Evolutionary conservation across 2,329 filamentous ascomycete genomes (phyloP), one percentile per base, ranked within the genome.

Genomic region (Penicillium sp.): DNA sequence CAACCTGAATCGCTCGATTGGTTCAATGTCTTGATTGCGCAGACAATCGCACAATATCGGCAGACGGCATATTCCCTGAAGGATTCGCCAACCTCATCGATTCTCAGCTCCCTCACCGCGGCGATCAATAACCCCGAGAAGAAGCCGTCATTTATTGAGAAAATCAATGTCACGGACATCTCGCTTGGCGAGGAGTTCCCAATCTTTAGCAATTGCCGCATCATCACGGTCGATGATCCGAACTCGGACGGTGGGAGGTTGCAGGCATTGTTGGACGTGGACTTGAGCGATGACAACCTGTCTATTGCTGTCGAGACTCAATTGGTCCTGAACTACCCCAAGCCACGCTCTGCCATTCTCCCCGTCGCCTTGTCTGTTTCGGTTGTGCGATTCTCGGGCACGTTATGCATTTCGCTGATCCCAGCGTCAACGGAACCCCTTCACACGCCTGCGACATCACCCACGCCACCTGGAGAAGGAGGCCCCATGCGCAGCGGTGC

Each of bases 11-110:
- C 91, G 59, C 79, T 99, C 61, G 95, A 99, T 77, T 99, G 95
- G 95, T 98, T 99, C 83, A 99, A 99, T 73, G 95, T 99, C 28
- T 82, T 99, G 57, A 88, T 98, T 54, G 95, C 93, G 2, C 95
- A 99, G 78, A 96, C 95, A 0, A 96, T 99, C 65, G 94, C 95
- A 0, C 95, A 99, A 75, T 91, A 98, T 69, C 85, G 95, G 60
- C 91, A 90, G 67, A 96, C 98, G 71, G 95, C 95, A 1, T 90
- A 96, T 68, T 88, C 95, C 64, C 90, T 98, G 67, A 92, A 95
- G 72, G 78, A 81, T 63, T 77, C 75, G 5, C 76, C 76, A 2
- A 78, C 76, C 4, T 76, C 78, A n/a, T 78, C 77, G 0, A 96
- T 99, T 42, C 84, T 99, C 34, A 89, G 85, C 31, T 95, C 90